Percentiles rank a stretch among this genome's conserved stretches.
These are phyloP conservation scores for Agarophyton chilense DNA, from an alignment of 23 red algal species.

Conservation along the genomic window DNA sequence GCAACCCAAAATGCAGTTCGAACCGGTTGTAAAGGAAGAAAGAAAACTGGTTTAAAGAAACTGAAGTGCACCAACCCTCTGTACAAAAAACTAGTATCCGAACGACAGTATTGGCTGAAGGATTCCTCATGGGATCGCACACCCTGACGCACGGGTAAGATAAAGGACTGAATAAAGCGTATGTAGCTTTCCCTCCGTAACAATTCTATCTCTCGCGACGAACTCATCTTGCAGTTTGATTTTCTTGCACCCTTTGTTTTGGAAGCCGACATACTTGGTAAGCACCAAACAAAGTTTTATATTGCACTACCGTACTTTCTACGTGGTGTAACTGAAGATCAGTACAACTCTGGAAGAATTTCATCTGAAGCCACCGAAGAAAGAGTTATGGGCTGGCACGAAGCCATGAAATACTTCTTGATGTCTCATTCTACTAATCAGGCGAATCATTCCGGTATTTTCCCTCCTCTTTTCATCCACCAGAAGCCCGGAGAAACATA, in stretches of 20 bases:
- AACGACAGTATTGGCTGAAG: not conserved
- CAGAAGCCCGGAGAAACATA: not conserved
- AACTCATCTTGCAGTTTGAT: not conserved
- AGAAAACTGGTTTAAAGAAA: not conserved
- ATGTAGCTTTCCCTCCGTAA: not conserved
- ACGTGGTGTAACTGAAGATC: not conserved
- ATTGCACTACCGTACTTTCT: not conserved
- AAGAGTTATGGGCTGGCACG: not conserved
- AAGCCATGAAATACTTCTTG: not conserved
- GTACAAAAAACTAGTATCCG: not conserved
- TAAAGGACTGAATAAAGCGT: not conserved
- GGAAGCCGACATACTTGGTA: not conserved
- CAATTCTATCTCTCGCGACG: not conserved
- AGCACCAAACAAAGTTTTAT: not conserved
- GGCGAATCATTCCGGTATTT: not conserved
- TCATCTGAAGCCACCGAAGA: not conserved
- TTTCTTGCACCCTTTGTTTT: not conserved
- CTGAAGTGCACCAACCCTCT: not conserved
- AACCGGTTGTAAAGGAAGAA: not conserved
- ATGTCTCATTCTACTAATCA: not conserved
- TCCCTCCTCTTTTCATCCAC: not conserved
- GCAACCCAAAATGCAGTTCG: too few species aligned
- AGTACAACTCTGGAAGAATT: not conserved
- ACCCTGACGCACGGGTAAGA: not conserved
- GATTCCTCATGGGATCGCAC: not conserved